Base-by-base conservation (phyloP, 805 yeast genomes). In the Teunomyces stri region DNA sequence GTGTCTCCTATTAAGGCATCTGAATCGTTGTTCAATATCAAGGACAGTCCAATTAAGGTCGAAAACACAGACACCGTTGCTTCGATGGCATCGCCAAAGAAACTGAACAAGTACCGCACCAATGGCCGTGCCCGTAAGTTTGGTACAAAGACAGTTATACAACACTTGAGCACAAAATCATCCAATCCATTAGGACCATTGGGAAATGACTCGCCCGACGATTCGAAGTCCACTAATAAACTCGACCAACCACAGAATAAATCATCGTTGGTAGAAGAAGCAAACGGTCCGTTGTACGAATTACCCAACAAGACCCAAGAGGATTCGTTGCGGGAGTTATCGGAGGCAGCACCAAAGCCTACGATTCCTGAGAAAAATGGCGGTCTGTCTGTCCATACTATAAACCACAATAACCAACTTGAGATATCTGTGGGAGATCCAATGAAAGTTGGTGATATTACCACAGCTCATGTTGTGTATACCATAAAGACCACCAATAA, bases 391-490 rank as follows among this genome's bases (percentile, higher is more conserved):
- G 28, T 18, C 13, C 34, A n/a, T 5, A 28, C 4, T 40, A n/a
- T 13, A 27, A 22, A 40, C 22, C 13, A 16, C 25, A 21, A 40
- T 2, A 71, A 65, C 35, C 63, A 68, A 13, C 76, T 87, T 50
- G 82, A 79, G 3, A 85, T 91, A 31, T 66, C 82, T 1, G 96
- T 91, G 10, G 92, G 92, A 2, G 97, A 91, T 63, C 98, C 98
- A 0, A 77, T 83, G 55, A 89, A 88, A 62, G 91, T 94, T 4
- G 96, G 97, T 3, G 99, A 94, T 53, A 68, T 91, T 39, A 83
- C 98, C 0, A 80, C 84, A 36, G 87, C 96, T 1, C 96, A 94
- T 63, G 87, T 92, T 2, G 96, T 87, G 5, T 94, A 92, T 65
- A 79, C 86, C 2, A 88, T 94, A 18, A 78, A 78, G 29, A 81